Conservation (phyloP, 2,329 filamentous ascomycete genomes). For the Phyllosticta ampelicida region DNA sequence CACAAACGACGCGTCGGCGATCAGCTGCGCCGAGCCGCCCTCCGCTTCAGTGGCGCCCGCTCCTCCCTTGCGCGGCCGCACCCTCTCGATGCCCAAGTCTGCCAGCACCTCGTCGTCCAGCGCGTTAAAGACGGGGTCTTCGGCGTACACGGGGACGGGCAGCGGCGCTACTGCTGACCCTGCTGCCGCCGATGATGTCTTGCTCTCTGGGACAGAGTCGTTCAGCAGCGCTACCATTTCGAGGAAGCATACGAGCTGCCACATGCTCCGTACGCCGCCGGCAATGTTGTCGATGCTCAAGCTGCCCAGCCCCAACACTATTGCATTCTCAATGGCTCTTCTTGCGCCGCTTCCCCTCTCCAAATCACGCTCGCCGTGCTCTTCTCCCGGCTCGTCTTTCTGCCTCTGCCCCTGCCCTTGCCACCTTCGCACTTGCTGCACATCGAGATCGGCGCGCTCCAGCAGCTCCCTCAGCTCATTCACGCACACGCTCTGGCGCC, state of each 20-base stretch:
- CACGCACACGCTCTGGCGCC: constrained; percentile 12
- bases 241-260: constrained; percentile 28
- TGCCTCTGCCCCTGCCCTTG: neutral
- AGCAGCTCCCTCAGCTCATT: neutral
- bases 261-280: constrained; percentile 15
- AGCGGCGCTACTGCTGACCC: neutral
- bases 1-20: constrained; percentile 18
- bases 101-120: constrained; percentile 22
- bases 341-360: neutral
- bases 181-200: too few relatives aligned
- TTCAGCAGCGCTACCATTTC: constrained; percentile 14
- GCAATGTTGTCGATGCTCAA: constrained; percentile 8
- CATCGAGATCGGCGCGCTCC: neutral
- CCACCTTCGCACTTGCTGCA: neutral
- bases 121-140: constrained; percentile 26
- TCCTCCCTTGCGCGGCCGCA: constrained; percentile 11
- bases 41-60: constrained; percentile 7
- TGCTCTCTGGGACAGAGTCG: too few relatives aligned
- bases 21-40: constrained; percentile 10
- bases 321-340: constrained; percentile 15
- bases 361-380: neutral
- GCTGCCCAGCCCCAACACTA: constrained; percentile 21
- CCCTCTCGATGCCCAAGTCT: constrained; percentile 15
- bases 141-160: constrained; percentile 18
- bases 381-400: neutral